These are phyloP conservation scores for Phylloporus rhodoxanthus DNA, from an alignment of 768 basidiomycete genomes.

Conservation along the genomic window DNA sequence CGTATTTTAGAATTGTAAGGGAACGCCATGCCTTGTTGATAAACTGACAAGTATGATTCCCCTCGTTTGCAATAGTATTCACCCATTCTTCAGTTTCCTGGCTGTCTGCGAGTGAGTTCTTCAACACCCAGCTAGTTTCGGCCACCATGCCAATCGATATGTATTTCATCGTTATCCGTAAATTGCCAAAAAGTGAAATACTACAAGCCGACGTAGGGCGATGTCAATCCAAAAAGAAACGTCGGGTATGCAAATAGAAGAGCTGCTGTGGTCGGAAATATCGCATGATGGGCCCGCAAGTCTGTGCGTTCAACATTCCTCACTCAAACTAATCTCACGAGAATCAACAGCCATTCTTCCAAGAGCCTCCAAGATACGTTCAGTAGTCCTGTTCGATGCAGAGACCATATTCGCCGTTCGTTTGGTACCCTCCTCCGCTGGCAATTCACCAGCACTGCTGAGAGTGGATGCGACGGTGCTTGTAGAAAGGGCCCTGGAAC, in stretches of 20 bases:
- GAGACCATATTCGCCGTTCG: not conserved
- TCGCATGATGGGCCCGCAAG: not conserved
- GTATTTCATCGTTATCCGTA: no score
- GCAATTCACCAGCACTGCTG: not conserved
- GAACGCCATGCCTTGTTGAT: no score
- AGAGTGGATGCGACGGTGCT: slow-evolving; percentile 16
- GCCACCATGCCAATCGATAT: no score
- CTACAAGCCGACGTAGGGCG: not conserved
- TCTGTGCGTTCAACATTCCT: not conserved
- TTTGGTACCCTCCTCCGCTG: not conserved
- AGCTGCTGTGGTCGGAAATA: not conserved
- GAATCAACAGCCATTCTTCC: slow-evolving; percentile 23
- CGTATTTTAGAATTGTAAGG: no score
- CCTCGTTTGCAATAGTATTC: no score
- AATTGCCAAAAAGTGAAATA: no score
- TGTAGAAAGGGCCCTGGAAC: slow-evolving; percentile 19
- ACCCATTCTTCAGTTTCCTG: no score
- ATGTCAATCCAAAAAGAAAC: not conserved
- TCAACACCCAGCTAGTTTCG: no score
- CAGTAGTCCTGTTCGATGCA: not conserved
- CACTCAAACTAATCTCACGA: not conserved
- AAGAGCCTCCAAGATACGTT: slow-evolving; percentile 17
- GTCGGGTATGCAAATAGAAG: not conserved
- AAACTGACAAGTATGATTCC: no score
- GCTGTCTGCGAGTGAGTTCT: no score